Base-by-base conservation (phyloP, 805 yeast genomes). In the Schizosaccharomyces cryophilus region DNA sequence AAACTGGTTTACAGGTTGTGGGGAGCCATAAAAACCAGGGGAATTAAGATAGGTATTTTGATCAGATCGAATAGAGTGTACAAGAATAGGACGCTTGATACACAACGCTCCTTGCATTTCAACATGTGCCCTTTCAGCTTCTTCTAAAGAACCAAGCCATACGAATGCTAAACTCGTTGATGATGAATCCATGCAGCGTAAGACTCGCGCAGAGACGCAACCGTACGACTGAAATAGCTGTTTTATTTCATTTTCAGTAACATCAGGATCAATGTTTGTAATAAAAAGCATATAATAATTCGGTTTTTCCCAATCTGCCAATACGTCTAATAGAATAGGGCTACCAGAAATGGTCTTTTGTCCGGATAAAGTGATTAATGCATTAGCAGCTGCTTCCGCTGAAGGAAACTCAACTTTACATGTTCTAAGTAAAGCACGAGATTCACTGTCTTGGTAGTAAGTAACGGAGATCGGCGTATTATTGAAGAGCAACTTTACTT, bases 61-160 rank as follows among this genome's bases (percentile, higher is more conserved):
- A 65, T 78, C 77, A 62, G 79, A 79, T 30, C 81, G 77, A 45
- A 87, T 85, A 4, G 84, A 79, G 17, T 86, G 81, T 35, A 88
- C 85, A 64, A 90, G 75, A 60, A 88, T 83, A 5, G 94, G 83
- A 65, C 89, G 75, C 19, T 85, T 84, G 61, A 84, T 82, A 58
- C 87, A 71, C 47, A 80, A 73, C 24, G 77, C 76, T 3, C 95
- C 95, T 71, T 85, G 89, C 95, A 87, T 85, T 68, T 85, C 95
- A 26, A 75, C 68, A 51, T 87, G 69, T 0, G 95, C 87, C 60
- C 81, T 77, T 66, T 81, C 83, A 70, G 83, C 87, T 48, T 83
- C 87, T 9, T 76, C 75, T 63, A 78, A 82, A 62, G 77, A 76
- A 42, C 75, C 67, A 68, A 88, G 87, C 64, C 86, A 80, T n/a